These are phyloP conservation scores for Rubia yunnanensis DNA, from an alignment of 257 asterid species.

Conservation along the genomic window DNA sequence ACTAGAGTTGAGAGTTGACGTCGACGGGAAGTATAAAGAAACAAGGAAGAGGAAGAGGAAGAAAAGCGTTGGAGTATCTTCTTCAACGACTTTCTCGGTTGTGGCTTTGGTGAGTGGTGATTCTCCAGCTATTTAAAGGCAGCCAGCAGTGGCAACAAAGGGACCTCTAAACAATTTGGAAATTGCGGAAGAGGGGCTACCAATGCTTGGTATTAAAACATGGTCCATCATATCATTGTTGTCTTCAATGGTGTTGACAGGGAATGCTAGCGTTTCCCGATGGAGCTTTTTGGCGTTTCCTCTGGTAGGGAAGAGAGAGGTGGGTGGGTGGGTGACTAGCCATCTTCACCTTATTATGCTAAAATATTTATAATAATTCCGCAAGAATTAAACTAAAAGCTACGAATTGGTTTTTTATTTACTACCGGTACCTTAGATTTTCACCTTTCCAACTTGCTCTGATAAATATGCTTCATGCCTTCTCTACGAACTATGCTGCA, in stretches of 20 bases:
- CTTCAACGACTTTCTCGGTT: not conserved
- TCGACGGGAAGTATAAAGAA: not conserved
- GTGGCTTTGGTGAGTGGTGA: conserved; percentile 16
- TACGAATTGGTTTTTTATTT: too few relatives aligned
- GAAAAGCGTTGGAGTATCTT: conserved; percentile 35
- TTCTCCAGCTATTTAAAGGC: conserved; percentile 12
- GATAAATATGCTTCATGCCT: too few relatives aligned
- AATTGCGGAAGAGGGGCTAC: conserved; percentile 14
- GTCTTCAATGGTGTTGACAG: conserved; percentile 42
- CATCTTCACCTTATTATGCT: not conserved
- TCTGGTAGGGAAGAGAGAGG: conserved; percentile 24
- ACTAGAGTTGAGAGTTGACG: not conserved
- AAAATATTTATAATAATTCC: not conserved
- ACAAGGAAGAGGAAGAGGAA: conserved; percentile 15
- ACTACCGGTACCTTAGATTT: too few relatives aligned
- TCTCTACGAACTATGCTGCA: too few relatives aligned
- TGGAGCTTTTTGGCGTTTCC: conserved; percentile 62
- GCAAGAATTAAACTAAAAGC: too few relatives aligned
- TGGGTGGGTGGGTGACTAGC: conserved; percentile 3
- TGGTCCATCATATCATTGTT: conserved; percentile 22
- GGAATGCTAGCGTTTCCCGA: conserved; percentile 43
- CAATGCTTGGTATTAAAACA: conserved; percentile 1
- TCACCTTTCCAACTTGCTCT: too few relatives aligned
- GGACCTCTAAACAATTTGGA: conserved; percentile 13
- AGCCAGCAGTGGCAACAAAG: conserved; percentile 19